phyloP scores from a whole-genome alignment of 257 asterid genomes.

The Solanum verrucosum region DNA sequence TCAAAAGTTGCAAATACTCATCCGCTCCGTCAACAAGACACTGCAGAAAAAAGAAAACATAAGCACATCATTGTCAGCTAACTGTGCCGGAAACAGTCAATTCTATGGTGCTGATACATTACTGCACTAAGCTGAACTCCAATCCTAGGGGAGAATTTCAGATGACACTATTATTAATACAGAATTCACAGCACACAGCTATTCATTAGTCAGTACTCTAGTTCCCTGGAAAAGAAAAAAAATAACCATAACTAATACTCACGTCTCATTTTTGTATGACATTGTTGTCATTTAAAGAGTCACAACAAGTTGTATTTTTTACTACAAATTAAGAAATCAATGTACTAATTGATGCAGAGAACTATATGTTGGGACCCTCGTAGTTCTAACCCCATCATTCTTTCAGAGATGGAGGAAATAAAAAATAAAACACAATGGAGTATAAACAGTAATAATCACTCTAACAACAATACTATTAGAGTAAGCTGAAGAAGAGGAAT shows the following conservation, averaged over 20 bases:
- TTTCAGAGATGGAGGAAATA: neutral
- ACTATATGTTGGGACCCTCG: neutral
- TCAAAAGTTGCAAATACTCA: constrained; percentile 87
- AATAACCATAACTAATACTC: neutral
- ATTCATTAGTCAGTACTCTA: neutral
- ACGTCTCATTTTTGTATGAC: neutral
- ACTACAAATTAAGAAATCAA: neutral
- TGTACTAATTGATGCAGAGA: neutral
- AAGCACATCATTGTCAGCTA: neutral
- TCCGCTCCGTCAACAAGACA: constrained; percentile 91
- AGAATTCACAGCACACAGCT: neutral
- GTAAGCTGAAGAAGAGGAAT: neutral
- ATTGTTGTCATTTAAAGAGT: neutral
- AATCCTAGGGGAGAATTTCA: neutral
- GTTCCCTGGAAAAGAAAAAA: neutral
- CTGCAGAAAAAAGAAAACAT: constrained; percentile 26
- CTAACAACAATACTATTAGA: neutral
- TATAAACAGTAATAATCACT: neutral
- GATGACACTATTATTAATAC: neutral
- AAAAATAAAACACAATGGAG: neutral
- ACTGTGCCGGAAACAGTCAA: neutral
- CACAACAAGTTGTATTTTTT: neutral
- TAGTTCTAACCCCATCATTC: neutral
- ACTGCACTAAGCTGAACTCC: neutral
- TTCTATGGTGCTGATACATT: neutral